Evolutionary conservation across 2,329 filamentous ascomycete genomes (phyloP), one percentile per base, ranked within the genome.

Genomic region (Penicillium sp.): DNA sequence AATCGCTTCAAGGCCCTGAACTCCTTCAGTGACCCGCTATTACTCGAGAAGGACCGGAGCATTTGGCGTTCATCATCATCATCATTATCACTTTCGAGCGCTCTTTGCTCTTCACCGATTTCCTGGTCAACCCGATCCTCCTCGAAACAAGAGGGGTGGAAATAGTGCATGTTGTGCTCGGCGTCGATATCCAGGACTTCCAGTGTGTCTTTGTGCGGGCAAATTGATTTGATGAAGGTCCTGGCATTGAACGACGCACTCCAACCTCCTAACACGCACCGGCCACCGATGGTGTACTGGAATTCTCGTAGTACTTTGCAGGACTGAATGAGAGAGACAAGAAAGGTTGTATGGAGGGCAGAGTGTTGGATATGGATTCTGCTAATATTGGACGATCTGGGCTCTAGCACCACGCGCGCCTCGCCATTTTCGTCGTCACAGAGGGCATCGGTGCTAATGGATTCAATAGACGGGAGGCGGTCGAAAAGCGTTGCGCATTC

Each of bases 381-480:
- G 41, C 43, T 56, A 18, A 64, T 46, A 30, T 62, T 62, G 8
- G 55, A 64, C 9, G 33, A 49, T 21, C 20, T 40, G 3, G 48
- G 36, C 36, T 24, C 20, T 15, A 39, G 13, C n/a, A 7, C 17
- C n/a, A 4, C 7, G 36, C 20, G 36, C 6, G 36, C 9, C 20
- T 18, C 32, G n/a, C 21, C 34, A 21, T 55, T 39, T 0, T 39
- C 29, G 7, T 53, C 43, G 12, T 48, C 41, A 2, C 30, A 13
- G 8, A 63, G 12, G 8, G 33, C 20, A 49, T 64, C 59, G 3
- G 43, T 42, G 13, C 53, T 23, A 23, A 62, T 45, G 3, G 39
- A 51, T 43, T 64, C 56, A 18, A 65, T 62, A 8, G 61, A 59
- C 7, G 45, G 59, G 6, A 65, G 51, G 2, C 26, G 48, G 29